Evolutionary conservation across 306 rosid genomes (phyloP).

Genomic region (Corylus americana): DNA sequence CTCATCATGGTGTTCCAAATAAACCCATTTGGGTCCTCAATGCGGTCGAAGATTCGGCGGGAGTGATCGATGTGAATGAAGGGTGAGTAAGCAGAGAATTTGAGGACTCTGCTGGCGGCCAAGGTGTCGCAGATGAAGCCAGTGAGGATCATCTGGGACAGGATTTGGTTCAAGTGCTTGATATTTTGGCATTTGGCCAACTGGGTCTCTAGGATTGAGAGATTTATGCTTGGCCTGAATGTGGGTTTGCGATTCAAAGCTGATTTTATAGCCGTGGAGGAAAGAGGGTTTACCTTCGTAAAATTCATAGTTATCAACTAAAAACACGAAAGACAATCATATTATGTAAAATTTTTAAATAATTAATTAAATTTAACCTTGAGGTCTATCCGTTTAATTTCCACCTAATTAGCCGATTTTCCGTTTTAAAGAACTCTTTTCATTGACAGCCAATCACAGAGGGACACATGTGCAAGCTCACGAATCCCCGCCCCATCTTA

Average conservation of each 20-base stretch:
- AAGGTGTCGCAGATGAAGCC: slow-evolving; percentile 62
- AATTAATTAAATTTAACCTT: no score
- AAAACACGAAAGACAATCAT: no score
- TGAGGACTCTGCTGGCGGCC: slow-evolving; percentile 69
- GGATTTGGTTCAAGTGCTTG: slow-evolving; percentile 49
- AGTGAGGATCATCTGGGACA: slow-evolving; percentile 69
- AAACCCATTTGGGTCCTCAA: slow-evolving; percentile 62
- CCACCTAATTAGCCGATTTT: no score
- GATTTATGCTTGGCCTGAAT: slow-evolving; percentile 43
- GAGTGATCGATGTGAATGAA: slow-evolving; percentile 46
- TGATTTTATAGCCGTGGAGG: slow-evolving; percentile 26
- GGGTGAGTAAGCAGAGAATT: slow-evolving; percentile 43
- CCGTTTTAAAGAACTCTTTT: background rate
- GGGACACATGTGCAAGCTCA: background rate
- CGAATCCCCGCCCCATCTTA: background rate
- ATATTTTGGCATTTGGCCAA: slow-evolving; percentile 43
- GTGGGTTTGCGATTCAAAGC: slow-evolving; percentile 26
- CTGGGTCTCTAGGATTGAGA: slow-evolving; percentile 45
- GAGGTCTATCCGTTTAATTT: no score
- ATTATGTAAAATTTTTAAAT: no score
- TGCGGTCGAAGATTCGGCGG: slow-evolving; percentile 44
- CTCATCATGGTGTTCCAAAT: slow-evolving; percentile 83
- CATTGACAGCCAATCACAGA: background rate
- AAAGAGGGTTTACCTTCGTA: slow-evolving; percentile 19
- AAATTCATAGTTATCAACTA: slow-evolving; percentile 20